Conservation (phyloP, 768 basidiomycete species). For the Strobilomyces dryophilus region DNA sequence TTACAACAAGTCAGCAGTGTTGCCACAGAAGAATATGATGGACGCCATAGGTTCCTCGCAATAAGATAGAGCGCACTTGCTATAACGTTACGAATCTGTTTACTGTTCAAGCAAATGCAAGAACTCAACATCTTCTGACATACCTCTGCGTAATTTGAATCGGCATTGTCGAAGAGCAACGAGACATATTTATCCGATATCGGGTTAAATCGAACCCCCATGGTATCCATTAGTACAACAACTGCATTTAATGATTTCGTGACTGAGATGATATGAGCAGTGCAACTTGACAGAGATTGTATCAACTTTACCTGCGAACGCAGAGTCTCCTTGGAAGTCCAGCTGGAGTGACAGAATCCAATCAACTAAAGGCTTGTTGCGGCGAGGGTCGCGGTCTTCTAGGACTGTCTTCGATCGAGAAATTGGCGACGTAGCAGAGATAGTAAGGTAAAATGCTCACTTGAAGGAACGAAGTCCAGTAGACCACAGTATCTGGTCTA, state of each 20-base stretch:
- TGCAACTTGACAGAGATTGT: not conserved
- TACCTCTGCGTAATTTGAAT: constrained; percentile 86
- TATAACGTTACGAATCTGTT: constrained; percentile 64
- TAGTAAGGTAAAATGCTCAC: not conserved
- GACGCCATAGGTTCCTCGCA: constrained; percentile 61
- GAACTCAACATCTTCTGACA: constrained; percentile 1
- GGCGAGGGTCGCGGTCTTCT: constrained; percentile 73
- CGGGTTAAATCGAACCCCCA: constrained; percentile 63
- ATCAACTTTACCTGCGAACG: constrained; percentile 67
- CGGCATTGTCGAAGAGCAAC: constrained; percentile 68
- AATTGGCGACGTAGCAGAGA: constrained; percentile 3
- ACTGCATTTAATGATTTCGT: constrained; percentile 69
- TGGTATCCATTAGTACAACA: constrained; percentile 59
- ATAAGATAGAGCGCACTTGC: constrained; percentile 61
- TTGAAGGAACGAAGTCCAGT: constrained; percentile 69
- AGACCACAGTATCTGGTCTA: constrained; percentile 77
- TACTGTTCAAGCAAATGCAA: not conserved
- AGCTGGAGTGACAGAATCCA: constrained; percentile 75
- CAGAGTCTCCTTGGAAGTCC: constrained; percentile 82
- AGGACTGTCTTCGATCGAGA: constrained; percentile 42
- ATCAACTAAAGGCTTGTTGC: constrained; percentile 65
- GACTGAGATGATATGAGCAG: constrained; percentile 43
- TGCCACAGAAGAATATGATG: constrained; percentile 53
- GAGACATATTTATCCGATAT: constrained; percentile 65
- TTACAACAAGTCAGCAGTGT: constrained; percentile 56